Conservation (phyloP, 106 monocot species). For the Phalaenopsis equestris region DNA sequence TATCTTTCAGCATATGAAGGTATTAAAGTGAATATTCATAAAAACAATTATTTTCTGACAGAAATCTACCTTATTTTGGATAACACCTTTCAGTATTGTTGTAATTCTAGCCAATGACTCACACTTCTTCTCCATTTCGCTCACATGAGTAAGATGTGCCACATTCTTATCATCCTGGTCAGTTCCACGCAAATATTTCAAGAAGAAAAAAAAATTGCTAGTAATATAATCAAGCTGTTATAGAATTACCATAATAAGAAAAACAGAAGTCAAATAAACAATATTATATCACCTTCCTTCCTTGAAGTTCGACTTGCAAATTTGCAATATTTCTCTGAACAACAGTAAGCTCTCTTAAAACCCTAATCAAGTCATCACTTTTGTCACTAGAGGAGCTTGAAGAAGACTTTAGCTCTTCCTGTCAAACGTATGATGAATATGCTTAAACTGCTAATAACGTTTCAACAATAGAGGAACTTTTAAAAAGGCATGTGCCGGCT, state of each 20-base stretch:
- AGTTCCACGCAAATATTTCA: constrained; percentile 8
- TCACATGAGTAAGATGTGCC: constrained; percentile 97
- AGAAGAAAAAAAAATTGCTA: background rate
- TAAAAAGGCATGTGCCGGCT: background rate
- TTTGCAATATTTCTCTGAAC: constrained; percentile 78
- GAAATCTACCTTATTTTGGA: constrained; percentile 82
- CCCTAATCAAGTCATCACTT: constrained; percentile 71
- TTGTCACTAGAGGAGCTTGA: constrained; percentile 36
- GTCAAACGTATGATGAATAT: constrained; percentile 4
- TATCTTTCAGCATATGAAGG: background rate
- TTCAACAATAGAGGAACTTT: background rate
- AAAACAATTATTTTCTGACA: constrained; percentile 1
- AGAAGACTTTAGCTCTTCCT: constrained; percentile 49
- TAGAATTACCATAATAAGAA: background rate
- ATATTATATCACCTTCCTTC: constrained; percentile 56
- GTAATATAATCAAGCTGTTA: background rate
- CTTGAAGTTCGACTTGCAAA: constrained; percentile 96
- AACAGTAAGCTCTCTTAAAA: constrained; percentile 80
- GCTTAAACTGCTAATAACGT: background rate
- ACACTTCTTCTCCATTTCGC: constrained; percentile 98
- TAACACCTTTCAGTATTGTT: constrained; percentile 85
- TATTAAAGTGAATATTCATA: background rate
- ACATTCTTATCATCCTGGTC: constrained; percentile 91
- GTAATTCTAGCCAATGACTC: constrained; percentile 91
- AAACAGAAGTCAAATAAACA: background rate